Percentiles rank a stretch among this genome's conserved stretches.
phyloP scores from a whole-genome alignment of 1,139 yeast genomes.

The Kodamaea sp. region DNA sequence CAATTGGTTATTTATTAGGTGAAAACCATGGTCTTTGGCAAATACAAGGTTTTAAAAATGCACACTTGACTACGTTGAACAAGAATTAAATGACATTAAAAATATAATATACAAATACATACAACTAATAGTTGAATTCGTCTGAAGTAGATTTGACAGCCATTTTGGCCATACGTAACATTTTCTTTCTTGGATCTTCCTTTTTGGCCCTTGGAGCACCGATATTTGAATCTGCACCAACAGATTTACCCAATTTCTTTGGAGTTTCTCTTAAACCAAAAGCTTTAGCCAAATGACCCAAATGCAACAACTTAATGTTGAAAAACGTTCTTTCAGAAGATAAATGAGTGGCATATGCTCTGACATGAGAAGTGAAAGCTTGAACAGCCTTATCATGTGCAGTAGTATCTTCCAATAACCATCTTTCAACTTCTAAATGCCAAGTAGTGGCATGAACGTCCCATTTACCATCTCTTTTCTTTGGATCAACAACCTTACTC shows the following conservation, averaged over 20 bases:
- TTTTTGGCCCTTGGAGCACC: constrained; percentile 33
- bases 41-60: background rate
- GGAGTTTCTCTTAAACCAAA: constrained; percentile 96
- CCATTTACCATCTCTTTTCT: constrained; percentile 56
- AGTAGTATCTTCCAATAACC: constrained; percentile 67
- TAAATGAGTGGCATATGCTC: constrained; percentile 97
- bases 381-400: constrained; percentile 62
- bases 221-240: constrained; percentile 22
- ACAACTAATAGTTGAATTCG: constrained; percentile 64
- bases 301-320: constrained; percentile 75
- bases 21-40: constrained; percentile 80
- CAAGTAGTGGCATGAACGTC: constrained; percentile 94
- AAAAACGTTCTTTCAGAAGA: constrained; percentile 73
- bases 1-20: constrained; percentile 58
- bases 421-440: constrained; percentile 87
- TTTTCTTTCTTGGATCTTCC: constrained; percentile 63
- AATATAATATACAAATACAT: constrained; percentile 1
- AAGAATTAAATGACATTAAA: background rate
- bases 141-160: constrained; percentile 59
- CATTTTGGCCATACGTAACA: constrained; percentile 75
- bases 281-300: constrained; percentile 93
- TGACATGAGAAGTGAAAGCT: constrained; percentile 82
- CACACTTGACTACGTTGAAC: background rate
- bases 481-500: constrained; percentile 24
- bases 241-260: constrained; percentile 56